Conservation (phyloP, 768 basidiomycete species). For the Lentinula edodes region DNA sequence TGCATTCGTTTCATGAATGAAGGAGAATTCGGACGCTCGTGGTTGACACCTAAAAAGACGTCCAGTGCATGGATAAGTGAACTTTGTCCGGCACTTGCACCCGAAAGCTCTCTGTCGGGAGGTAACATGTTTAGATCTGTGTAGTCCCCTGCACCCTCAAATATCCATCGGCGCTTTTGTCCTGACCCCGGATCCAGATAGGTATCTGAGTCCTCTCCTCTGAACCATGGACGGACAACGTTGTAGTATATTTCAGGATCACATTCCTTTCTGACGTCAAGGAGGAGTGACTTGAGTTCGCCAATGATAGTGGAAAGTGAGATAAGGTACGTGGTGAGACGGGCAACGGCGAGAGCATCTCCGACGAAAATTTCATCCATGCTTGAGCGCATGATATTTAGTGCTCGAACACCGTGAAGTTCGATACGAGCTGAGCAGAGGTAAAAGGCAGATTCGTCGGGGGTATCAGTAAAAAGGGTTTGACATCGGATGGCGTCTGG, state of each 20-base stretch:
- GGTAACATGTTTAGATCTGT: slow-evolving; percentile 30
- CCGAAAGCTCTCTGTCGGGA: slow-evolving; percentile 53
- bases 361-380: slow-evolving; percentile 88
- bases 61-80: slow-evolving; percentile 71
- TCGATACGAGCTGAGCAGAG: slow-evolving; percentile 84
- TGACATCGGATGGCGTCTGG: slow-evolving; percentile 40
- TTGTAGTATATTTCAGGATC: slow-evolving; percentile 71
- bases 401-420: slow-evolving; percentile 74
- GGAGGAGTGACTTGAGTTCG: slow-evolving; percentile 54
- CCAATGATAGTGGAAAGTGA: slow-evolving; percentile 62
- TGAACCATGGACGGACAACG: slow-evolving; percentile 75
- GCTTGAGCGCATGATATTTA: slow-evolving; percentile 78
- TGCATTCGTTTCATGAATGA: slow-evolving; percentile 69
- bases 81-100: slow-evolving; percentile 82
- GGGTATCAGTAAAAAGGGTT: slow-evolving; percentile 72
- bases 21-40: slow-evolving; percentile 16
- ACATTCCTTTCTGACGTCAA: slow-evolving; percentile 62
- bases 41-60: slow-evolving; percentile 66
- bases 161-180: slow-evolving; percentile 42
- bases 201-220: slow-evolving; percentile 55
- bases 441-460: slow-evolving; percentile 85
- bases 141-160: slow-evolving; percentile 48
- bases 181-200: not conserved
- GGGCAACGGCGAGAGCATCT: slow-evolving; percentile 56
- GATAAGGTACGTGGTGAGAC: slow-evolving; percentile 59